Percentiles rank a stretch among this genome's conserved stretches.
phyloP scores from a whole-genome alignment of 192 early-diverging fungal species.

The Endogone sp. region DNA sequence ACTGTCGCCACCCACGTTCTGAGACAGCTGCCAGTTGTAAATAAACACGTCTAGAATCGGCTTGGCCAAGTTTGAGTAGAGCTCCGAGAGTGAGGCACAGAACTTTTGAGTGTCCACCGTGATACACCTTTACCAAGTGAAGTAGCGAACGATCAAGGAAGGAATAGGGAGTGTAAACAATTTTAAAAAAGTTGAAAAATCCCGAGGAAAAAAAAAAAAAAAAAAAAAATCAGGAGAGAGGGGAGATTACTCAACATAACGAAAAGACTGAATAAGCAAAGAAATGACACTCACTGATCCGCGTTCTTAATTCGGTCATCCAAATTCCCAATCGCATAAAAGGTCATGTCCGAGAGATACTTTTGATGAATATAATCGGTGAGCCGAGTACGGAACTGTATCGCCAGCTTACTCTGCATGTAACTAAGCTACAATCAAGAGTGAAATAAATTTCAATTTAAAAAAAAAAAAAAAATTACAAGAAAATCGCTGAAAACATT shows the following conservation, averaged over 20 bases:
- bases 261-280: no score
- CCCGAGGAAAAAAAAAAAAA: slow-evolving; percentile 4
- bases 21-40: slow-evolving; percentile 85
- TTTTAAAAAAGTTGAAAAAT: slow-evolving; percentile 22
- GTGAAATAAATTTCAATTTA: neutral
- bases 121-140: no score
- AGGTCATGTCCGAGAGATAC: slow-evolving; percentile 89
- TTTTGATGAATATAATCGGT: slow-evolving; percentile 84
- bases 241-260: neutral
- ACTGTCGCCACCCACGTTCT: slow-evolving; percentile 81
- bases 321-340: slow-evolving; percentile 90
- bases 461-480: neutral
- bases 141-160: no score
- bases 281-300: slow-evolving; percentile 64
- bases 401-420: slow-evolving; percentile 71
- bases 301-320: slow-evolving; percentile 91
- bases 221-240: no score
- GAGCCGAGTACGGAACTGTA: slow-evolving; percentile 80
- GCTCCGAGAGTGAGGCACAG: slow-evolving; percentile 75
- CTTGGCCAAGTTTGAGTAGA: slow-evolving; percentile 95
- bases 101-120: slow-evolving; percentile 92
- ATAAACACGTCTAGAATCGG: slow-evolving; percentile 92
- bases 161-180: slow-evolving; percentile 7
- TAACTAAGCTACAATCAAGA: slow-evolving; percentile 52
- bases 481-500: neutral